Base-by-base conservation (phyloP, 2,329 filamentous ascomycete genomes). In the Akanthomyces lecanii region DNA sequence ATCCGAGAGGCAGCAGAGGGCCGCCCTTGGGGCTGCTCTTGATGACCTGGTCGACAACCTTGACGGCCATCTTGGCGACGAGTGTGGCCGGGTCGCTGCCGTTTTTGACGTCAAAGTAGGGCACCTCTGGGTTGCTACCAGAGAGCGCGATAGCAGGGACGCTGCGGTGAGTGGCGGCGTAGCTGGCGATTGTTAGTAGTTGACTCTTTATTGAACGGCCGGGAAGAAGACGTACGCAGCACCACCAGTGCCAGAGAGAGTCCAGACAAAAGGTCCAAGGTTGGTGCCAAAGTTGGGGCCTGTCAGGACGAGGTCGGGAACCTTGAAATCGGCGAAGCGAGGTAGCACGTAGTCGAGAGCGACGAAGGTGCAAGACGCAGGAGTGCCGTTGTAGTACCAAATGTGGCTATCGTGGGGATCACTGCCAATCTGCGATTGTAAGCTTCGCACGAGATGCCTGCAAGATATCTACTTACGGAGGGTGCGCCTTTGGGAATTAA, bases 361-460 rank as follows among this genome's bases (percentile, higher is more conserved):
- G 5, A 86, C 81, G 63, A 85, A 81, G 1, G 81, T 82, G 67
- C 80, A 82, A 0, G 82, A 79, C 0, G 81, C 81, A 0, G 84
- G 82, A 0, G 83, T 86, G 25, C 83, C 83, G 60, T 85, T 83
- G 72, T 85, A 86, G 69, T 86, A 85, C 81, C 81, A 86, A 66
- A 86, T 83, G 64, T 83, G 77, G 59, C 74, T 74, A 63, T 85
- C 81, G 23, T 71, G 69, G 14, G 81, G 82, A 66, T 85, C 82
- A 18, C 72, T 75, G 52, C 84, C 83, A 25, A 73, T 64, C 70
- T 72, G 57, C 23, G 18, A 40, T 7, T 16, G 42, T 61, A 36
- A 57, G 54, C 36, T 10, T 25, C 11, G 50, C 12, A 8, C 40
- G 10, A 28, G 6, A 23, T 12, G 30, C 1, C 3, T 52, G 7